These are phyloP conservation scores for Hirschioporus abietinus DNA, from an alignment of 768 basidiomycete genomes.

Conservation along the genomic window DNA sequence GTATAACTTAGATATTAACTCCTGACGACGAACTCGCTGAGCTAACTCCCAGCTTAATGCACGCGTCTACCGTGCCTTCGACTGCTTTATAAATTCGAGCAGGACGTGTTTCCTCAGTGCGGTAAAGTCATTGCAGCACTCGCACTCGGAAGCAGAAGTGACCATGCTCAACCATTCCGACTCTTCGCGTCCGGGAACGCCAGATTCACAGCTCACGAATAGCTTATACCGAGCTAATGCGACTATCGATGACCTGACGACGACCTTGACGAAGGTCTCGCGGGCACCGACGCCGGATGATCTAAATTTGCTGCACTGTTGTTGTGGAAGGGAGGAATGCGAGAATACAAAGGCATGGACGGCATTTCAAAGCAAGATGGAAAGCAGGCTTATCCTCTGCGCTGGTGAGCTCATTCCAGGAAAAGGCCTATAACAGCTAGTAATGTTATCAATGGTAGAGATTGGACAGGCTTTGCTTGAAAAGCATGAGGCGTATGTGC, in stretches of 20 bases:
- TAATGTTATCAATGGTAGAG: slow-evolving; percentile 41
- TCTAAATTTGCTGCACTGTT: slow-evolving; percentile 46
- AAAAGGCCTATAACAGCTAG: slow-evolving; percentile 6
- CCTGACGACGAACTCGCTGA: not conserved
- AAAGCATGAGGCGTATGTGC: slow-evolving; percentile 81
- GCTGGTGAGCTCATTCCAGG: slow-evolving; percentile 58
- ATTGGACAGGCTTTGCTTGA: slow-evolving; percentile 86
- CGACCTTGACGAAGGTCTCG: slow-evolving; percentile 67
- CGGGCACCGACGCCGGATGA: slow-evolving; percentile 72
- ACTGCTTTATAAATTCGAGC: slow-evolving; percentile 8
- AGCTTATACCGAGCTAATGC: slow-evolving; percentile 48
- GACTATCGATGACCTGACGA: slow-evolving; percentile 77
- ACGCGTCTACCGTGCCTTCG: slow-evolving; percentile 1
- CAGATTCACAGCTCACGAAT: slow-evolving; percentile 45
- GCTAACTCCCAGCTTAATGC: not conserved
- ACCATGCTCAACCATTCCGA: slow-evolving; percentile 8
- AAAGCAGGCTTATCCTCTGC: slow-evolving; percentile 74
- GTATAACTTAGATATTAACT: not conserved
- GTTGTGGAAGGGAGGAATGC: slow-evolving; percentile 62
- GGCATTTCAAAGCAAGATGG: slow-evolving; percentile 61
- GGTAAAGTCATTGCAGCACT: not conserved
- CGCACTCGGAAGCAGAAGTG: not conserved
- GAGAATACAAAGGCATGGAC: slow-evolving; percentile 61
- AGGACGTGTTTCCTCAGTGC: slow-evolving; percentile 8
- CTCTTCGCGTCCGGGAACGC: slow-evolving; percentile 36